Percentiles rank a stretch among this genome's conserved stretches.
Evolutionary conservation across 768 basidiomycete species (phyloP).

Genomic region (Russula brevipes): DNA sequence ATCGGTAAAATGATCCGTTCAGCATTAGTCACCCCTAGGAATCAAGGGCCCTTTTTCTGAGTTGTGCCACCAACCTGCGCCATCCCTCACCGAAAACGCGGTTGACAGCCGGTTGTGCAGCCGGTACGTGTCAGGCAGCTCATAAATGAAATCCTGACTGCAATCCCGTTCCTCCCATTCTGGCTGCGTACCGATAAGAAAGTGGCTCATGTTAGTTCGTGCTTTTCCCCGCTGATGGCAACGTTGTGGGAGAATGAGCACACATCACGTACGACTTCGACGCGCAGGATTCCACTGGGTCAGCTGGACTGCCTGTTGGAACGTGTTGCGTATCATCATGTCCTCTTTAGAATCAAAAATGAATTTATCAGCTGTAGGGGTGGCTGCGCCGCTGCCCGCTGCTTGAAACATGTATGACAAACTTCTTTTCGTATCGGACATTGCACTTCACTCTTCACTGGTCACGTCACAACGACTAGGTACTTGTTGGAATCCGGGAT

Average conservation of each 20-base stretch:
- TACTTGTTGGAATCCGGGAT: no score
- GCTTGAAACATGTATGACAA: no score
- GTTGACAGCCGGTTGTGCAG: no score
- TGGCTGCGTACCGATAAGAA: constrained; percentile 77
- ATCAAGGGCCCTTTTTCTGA: constrained; percentile 40
- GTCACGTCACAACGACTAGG: no score
- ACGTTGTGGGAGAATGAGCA: constrained; percentile 18
- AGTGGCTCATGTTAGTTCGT: constrained; percentile 72
- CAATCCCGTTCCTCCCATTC: constrained; percentile 70
- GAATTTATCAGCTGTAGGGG: background rate
- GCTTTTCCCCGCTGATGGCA: constrained; percentile 59
- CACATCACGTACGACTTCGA: constrained; percentile 7
- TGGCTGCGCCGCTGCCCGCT: background rate
- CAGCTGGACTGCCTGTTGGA: background rate
- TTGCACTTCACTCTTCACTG: background rate
- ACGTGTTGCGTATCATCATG: background rate
- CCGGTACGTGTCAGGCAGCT: constrained; percentile 85
- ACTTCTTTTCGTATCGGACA: background rate
- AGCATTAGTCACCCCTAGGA: constrained; percentile 40
- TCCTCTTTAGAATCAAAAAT: background rate
- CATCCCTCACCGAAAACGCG: constrained; percentile 84
- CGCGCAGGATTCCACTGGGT: constrained; percentile 18
- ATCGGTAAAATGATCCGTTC: constrained; percentile 38
- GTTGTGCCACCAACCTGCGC: constrained; percentile 74
- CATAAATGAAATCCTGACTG: constrained; percentile 73